A percentile compares a stretch with the other conserved stretches of the same genome.
Evolutionary conservation across 2,329 filamentous ascomycete genomes (phyloP).

Genomic region (Esteya vermicola): DNA sequence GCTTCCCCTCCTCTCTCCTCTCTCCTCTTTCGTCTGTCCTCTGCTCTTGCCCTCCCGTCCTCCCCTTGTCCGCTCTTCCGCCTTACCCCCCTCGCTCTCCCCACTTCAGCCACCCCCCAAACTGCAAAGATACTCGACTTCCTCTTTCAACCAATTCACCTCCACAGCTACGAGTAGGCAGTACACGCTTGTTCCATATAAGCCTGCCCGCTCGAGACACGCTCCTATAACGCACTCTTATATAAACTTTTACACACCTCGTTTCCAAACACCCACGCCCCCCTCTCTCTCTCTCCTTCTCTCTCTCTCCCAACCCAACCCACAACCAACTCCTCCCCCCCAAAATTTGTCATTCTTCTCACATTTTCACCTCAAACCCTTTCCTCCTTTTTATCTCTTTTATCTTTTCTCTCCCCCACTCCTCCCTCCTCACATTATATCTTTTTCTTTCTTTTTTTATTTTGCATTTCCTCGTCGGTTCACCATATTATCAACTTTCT

Average conservation of each 20-base stretch:
- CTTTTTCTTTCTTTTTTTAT: no score
- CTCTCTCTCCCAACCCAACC: neutral
- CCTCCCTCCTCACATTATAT: neutral
- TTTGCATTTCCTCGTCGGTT: no score
- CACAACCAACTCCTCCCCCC: neutral
- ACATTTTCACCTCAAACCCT: neutral
- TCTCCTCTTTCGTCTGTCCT: neutral
- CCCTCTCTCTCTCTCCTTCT: neutral
- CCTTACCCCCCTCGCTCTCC: slow-evolving; percentile 7
- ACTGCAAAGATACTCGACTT: neutral
- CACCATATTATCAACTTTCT: no score
- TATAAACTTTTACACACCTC: slow-evolving; percentile 1
- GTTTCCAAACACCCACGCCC: neutral
- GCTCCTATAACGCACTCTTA: neutral
- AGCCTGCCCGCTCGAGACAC: slow-evolving; percentile 2
- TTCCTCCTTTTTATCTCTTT: neutral
- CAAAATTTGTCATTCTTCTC: no score
- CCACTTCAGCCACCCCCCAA: slow-evolving; percentile 9
- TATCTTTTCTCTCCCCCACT: neutral
- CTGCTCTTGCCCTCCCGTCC: neutral
- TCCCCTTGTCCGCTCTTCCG: neutral
- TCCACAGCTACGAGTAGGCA: no score
- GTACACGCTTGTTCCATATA: slow-evolving; percentile 5
- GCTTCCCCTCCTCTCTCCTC: neutral
- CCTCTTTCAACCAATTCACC: slow-evolving; percentile 3